Evolutionary conservation across 441 rosid species (phyloP).

Genomic region (Gossypium schwendimanii): DNA sequence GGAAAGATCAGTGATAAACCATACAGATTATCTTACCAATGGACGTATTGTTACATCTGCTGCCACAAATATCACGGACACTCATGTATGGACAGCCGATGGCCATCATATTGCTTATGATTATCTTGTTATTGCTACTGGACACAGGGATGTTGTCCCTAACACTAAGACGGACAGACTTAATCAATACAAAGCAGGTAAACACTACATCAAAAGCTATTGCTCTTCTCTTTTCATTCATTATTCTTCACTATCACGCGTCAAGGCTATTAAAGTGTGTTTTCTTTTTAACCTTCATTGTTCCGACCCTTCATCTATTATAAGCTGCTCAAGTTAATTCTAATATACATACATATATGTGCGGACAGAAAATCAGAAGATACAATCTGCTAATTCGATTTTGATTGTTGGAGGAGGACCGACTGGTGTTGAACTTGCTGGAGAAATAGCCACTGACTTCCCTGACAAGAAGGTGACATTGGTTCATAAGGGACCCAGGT

Average conservation of each 20-base stretch:
- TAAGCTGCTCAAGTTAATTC: conserved; percentile 4
- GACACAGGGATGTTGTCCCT: conserved; percentile 51
- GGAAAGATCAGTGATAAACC: conserved; percentile 58
- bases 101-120: conserved; percentile 44
- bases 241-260: no score
- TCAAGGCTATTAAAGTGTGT: no score
- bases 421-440: conserved; percentile 82
- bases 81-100: conserved; percentile 46
- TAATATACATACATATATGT: background rate
- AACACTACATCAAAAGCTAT: no score
- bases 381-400: conserved; percentile 57
- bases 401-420: conserved; percentile 88
- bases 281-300: no score
- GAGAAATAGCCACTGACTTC: conserved; percentile 65
- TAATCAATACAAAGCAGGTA: conserved; percentile 49
- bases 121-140: conserved; percentile 78
- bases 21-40: conserved; percentile 48
- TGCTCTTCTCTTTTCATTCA: no score
- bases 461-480: conserved; percentile 73
- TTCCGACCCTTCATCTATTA: no score
- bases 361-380: conserved; percentile 61
- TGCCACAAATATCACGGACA: conserved; percentile 50
- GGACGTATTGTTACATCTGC: conserved; percentile 53
- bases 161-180: conserved; percentile 50
- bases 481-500: conserved; percentile 63